These are phyloP conservation scores for Plantago major DNA, from an alignment of 257 asterid genomes.

Conservation along the genomic window DNA sequence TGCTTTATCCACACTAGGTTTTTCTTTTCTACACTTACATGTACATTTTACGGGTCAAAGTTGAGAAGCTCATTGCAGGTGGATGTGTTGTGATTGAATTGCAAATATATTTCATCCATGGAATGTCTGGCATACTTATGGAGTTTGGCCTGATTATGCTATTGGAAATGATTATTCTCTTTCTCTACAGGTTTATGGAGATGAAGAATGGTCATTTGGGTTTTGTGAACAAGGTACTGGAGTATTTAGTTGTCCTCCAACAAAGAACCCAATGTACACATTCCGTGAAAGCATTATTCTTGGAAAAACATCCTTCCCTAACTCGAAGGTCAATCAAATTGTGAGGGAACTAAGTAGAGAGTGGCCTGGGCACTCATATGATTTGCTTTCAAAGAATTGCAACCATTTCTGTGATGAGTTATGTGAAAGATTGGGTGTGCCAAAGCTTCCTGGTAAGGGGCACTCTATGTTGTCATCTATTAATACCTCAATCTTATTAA, in stretches of 20 bases:
- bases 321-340: constrained; percentile 77
- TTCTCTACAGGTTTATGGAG: constrained; percentile 55
- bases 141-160: too few relatives aligned
- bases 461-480: background rate
- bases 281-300: constrained; percentile 74
- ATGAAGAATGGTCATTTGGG: constrained; percentile 98
- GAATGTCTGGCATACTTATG: background rate
- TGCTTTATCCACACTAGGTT: background rate
- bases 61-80: constrained; percentile 9
- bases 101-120: constrained; percentile 1
- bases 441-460: constrained; percentile 85
- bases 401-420: constrained; percentile 95
- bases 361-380: constrained; percentile 95
- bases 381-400: constrained; percentile 86
- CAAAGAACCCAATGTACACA: constrained; percentile 90
- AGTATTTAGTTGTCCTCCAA: constrained; percentile 85
- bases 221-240: constrained; percentile 96
- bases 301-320: constrained; percentile 62
- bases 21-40: background rate
- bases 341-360: constrained; percentile 92
- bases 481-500: background rate
- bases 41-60: background rate
- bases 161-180: background rate
- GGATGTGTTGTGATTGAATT: constrained; percentile 2
- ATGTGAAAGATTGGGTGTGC: constrained; percentile 90